Conservation (phyloP, 257 asterid genomes). For the Solanum bukasovii region DNA sequence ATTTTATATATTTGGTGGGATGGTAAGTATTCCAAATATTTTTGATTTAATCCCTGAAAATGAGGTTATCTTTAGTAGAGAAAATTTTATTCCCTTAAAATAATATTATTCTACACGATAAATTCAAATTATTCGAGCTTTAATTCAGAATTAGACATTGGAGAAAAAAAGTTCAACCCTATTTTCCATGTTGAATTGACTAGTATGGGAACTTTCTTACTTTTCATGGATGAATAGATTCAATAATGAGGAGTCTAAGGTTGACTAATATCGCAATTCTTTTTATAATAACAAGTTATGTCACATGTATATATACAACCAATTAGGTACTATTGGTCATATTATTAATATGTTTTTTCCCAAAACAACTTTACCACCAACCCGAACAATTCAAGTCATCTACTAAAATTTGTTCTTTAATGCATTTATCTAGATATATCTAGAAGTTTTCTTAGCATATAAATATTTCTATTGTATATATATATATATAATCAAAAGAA, state of each 20-base stretch:
- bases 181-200: neutral
- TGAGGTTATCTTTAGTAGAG: neutral
- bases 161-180: neutral
- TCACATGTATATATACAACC: neutral
- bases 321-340: neutral
- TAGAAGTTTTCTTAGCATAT: neutral
- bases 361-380: neutral
- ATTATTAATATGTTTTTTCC: too few relatives aligned
- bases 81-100: neutral
- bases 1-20: neutral
- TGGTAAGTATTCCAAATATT: neutral
- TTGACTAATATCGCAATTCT: neutral
- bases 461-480: too few relatives aligned
- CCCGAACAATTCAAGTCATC: too few relatives aligned
- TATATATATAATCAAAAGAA: neutral
- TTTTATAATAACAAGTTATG: neutral
- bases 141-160: neutral
- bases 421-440: neutral
- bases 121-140: neutral
- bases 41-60: neutral
- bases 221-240: neutral
- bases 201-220: neutral
- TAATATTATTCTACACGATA: neutral
- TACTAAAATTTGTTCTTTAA: too few relatives aligned
- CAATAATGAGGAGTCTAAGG: neutral